Evolutionary conservation across 352 stramenopile genomes (phyloP).

Genomic region (Pythium insidiosum): DNA sequence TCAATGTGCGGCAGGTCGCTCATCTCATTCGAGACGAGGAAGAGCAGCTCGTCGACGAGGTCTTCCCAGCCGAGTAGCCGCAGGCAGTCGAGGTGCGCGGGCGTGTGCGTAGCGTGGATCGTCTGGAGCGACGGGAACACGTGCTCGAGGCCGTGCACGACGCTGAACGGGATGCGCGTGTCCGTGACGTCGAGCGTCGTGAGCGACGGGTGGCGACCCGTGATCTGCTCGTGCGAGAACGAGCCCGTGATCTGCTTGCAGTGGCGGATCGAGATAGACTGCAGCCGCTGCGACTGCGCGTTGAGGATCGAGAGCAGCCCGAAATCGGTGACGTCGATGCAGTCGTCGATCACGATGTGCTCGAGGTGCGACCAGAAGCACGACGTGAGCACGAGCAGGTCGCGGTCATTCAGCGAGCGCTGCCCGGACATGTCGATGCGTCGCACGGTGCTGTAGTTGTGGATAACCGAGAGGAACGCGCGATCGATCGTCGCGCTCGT

Average conservation of each 20-base stretch:
- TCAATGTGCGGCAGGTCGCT: constrained; percentile 48
- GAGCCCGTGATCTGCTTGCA: constrained; percentile 68
- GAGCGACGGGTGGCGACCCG: constrained; percentile 55
- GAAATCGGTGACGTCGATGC: constrained; percentile 73
- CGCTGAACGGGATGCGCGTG: constrained; percentile 34
- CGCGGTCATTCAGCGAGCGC: constrained; percentile 49
- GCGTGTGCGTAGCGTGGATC: constrained; percentile 62
- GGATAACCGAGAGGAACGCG: constrained; percentile 47
- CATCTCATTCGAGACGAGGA: constrained; percentile 52
- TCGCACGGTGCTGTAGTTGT: constrained; percentile 60
- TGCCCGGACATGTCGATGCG: constrained; percentile 66
- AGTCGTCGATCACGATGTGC: constrained; percentile 56
- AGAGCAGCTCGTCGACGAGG: constrained; percentile 35
- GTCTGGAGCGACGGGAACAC: constrained; percentile 53
- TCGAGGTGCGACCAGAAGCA: constrained; percentile 75
- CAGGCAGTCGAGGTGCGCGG: constrained; percentile 60
- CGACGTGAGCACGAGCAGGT: constrained; percentile 74
- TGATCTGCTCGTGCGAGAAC: constrained; percentile 31
- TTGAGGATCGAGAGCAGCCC: constrained; percentile 75
- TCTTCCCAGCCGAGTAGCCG: constrained; percentile 28
- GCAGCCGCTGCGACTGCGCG: constrained; percentile 61
- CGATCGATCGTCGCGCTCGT: constrained; percentile 36
- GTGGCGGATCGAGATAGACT: constrained; percentile 56
- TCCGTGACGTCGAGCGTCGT: constrained; percentile 52
- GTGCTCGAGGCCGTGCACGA: constrained; percentile 39